phyloP scores from a whole-genome alignment of 2,329 filamentous ascomycete genomes.

The Leptographium flavum region DNA sequence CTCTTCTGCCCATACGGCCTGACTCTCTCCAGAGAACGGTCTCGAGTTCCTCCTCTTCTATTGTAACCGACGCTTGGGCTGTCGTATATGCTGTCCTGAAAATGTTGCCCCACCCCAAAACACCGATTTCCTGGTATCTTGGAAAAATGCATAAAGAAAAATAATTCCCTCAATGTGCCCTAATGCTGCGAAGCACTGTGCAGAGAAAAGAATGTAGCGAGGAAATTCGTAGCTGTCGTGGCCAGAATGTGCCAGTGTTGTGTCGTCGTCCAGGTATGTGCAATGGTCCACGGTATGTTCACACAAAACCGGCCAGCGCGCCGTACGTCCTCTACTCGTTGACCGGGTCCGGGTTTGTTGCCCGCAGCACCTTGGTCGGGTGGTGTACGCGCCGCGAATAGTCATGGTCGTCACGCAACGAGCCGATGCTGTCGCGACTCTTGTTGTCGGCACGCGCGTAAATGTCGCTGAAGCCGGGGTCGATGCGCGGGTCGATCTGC shows the following conservation, averaged over 20 bases:
- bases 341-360: conserved; percentile 45
- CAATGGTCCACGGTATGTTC: not conserved
- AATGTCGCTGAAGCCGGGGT: conserved; percentile 42
- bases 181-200: not conserved
- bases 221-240: conserved; percentile 2
- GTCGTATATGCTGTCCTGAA: not conserved
- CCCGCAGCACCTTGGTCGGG: conserved; percentile 39
- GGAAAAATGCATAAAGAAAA: conserved; percentile 9
- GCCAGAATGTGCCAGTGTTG: not conserved
- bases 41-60: not conserved
- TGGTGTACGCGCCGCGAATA: conserved; percentile 47
- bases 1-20: too few species aligned
- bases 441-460: conserved; percentile 39
- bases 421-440: conserved; percentile 49
- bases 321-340: not conserved
- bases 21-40: too few species aligned
- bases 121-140: conserved; percentile 30
- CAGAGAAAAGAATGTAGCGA: conserved; percentile 1
- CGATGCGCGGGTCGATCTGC: conserved; percentile 48
- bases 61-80: not conserved
- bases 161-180: conserved; percentile 6
- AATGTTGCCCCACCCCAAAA: conserved; percentile 14
- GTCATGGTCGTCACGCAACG: conserved; percentile 49
- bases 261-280: not conserved
- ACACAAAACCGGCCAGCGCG: not conserved